Evolutionary conservation across 306 rosid genomes (phyloP).

Genomic region (Benincasa hispida): DNA sequence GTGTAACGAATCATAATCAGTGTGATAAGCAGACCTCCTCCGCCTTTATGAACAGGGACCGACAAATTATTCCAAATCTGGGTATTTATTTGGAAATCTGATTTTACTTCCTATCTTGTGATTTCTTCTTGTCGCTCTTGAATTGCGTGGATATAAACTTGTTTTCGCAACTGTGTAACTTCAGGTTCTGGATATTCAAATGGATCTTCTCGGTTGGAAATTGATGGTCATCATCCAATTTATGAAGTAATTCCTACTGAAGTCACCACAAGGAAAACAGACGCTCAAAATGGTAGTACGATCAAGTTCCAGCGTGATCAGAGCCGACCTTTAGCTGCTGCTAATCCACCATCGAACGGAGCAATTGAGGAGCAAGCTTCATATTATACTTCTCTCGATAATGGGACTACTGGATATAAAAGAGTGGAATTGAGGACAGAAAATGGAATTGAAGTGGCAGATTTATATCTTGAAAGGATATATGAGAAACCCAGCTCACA

Average conservation of each 20-base stretch:
- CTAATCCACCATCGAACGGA: slow-evolving; percentile 12
- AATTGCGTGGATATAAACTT: neutral
- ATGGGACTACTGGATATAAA: slow-evolving; percentile 10
- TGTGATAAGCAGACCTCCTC: neutral
- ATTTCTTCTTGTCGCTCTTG: neutral
- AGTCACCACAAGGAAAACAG: neutral
- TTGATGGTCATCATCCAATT: neutral
- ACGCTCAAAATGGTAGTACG: neutral
- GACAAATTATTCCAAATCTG: neutral
- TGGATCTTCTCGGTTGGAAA: slow-evolving; percentile 5
- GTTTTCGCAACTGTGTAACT: neutral
- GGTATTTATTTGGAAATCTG: neutral
- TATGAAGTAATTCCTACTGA: slow-evolving; percentile 4
- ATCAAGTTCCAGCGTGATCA: neutral
- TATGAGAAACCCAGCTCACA: slow-evolving; percentile 38
- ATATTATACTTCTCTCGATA: neutral
- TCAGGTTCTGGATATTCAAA: slow-evolving; percentile 15
- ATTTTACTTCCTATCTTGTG: neutral
- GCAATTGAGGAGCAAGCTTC: slow-evolving; percentile 5
- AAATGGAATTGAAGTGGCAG: slow-evolving; percentile 18
- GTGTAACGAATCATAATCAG: neutral
- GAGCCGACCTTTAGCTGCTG: neutral
- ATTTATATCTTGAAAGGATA: slow-evolving; percentile 36
- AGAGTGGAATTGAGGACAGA: slow-evolving; percentile 13
- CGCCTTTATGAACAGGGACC: neutral